Evolutionary conservation across 345 rosid species (phyloP).

Genomic region (Theobroma cacao): DNA sequence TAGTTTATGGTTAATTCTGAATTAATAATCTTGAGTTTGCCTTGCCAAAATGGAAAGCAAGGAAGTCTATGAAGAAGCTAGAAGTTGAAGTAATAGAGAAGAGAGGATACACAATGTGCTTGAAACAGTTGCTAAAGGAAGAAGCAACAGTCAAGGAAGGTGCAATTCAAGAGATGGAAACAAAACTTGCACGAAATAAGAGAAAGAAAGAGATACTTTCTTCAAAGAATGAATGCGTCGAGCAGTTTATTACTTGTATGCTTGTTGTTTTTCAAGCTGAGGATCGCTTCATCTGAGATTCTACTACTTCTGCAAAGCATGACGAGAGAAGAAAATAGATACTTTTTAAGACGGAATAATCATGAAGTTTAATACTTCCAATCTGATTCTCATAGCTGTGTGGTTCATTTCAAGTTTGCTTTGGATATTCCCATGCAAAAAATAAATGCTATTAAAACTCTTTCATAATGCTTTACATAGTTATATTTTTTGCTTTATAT

Average conservation of each 20-base stretch:
- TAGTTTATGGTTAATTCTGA: no score
- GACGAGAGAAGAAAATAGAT: no score
- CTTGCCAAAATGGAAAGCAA: neutral
- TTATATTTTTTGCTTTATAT: no score
- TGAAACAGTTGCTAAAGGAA: neutral
- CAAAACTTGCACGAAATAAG: neutral
- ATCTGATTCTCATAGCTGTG: no score
- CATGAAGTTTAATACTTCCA: no score
- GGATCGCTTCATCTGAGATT: neutral
- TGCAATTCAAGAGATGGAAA: neutral
- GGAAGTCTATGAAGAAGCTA: neutral
- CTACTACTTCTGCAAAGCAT: no score
- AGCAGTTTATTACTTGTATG: neutral
- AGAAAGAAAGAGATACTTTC: neutral
- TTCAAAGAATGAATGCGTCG: neutral
- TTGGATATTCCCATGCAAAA: no score
- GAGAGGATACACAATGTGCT: neutral
- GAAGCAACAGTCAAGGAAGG: neutral
- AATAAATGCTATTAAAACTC: no score
- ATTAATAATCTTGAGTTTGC: neutral
- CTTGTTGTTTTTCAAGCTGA: neutral
- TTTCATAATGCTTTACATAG: no score
- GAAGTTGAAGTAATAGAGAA: neutral
- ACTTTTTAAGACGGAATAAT: no score
- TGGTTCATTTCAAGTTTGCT: no score